phyloP scores from a whole-genome alignment of 192 early-diverging fungal genomes.

The Spizellomyces sp. region DNA sequence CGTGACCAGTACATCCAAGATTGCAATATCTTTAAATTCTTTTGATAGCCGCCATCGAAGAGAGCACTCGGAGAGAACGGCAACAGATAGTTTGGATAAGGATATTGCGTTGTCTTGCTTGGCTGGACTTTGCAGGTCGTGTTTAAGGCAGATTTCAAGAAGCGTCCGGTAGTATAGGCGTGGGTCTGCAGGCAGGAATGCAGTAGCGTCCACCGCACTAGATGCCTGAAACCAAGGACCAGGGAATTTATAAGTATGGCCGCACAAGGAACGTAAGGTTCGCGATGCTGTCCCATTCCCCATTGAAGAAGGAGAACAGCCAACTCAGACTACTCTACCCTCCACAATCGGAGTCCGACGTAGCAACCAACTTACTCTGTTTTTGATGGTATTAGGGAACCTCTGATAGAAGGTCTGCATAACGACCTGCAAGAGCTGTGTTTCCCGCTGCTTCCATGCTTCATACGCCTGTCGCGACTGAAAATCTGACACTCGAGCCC shows the following conservation, averaged over 20 bases:
- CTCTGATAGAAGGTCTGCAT: conserved; percentile 39
- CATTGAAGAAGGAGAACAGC: too few relatives aligned
- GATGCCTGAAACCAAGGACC: conserved; percentile 10
- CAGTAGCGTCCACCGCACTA: neutral
- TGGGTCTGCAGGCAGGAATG: conserved; percentile 53
- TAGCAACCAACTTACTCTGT: conserved; percentile 21
- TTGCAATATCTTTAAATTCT: conserved; percentile 40
- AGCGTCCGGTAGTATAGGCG: conserved; percentile 61
- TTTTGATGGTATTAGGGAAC: conserved; percentile 35
- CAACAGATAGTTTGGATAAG: conserved; percentile 57
- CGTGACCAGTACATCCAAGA: conserved; percentile 31
- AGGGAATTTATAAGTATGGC: too few relatives aligned
- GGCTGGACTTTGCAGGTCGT: conserved; percentile 45
- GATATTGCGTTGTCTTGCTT: conserved; percentile 27
- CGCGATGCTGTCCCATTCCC: too few relatives aligned
- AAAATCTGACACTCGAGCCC: conserved; percentile 46
- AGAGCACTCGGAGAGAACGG: conserved; percentile 67
- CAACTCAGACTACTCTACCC: too few relatives aligned
- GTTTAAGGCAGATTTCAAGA: conserved; percentile 64
- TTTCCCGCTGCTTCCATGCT: conserved; percentile 56
- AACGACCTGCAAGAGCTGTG: conserved; percentile 51
- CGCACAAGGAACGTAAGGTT: too few relatives aligned
- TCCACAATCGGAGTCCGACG: too few relatives aligned
- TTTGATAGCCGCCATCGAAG: conserved; percentile 67
- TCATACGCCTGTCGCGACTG: conserved; percentile 51